A percentile compares a stretch with the other conserved stretches of the same genome.
These are phyloP conservation scores for Schwanniomyces etchellsii DNA, from an alignment of 1,139 yeast species.

Conservation along the genomic window DNA sequence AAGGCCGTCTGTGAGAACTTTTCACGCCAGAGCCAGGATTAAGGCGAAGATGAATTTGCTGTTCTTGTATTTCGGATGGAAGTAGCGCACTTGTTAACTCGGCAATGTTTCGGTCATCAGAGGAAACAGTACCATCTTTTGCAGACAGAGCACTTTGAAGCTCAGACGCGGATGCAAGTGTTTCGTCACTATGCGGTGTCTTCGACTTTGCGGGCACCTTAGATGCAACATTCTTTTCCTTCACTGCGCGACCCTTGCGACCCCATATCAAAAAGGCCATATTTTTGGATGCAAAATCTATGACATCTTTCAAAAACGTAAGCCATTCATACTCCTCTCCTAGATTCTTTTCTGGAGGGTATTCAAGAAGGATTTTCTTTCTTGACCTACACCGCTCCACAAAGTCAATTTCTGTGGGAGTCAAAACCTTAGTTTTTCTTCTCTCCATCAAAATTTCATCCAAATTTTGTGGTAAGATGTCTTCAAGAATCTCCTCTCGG, in stretches of 20 bases:
- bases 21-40: constrained; percentile 24
- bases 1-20: constrained; percentile 51
- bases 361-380: constrained; percentile 52
- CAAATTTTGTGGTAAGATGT: constrained; percentile 66
- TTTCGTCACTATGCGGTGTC: constrained; percentile 3
- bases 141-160: neutral
- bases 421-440: constrained; percentile 27
- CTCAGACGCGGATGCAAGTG: too few relatives aligned
- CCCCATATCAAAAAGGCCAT: constrained; percentile 73
- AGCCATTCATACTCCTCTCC: constrained; percentile 30
- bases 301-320: constrained; percentile 49
- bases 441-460: constrained; percentile 33
- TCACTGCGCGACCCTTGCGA: constrained; percentile 37
- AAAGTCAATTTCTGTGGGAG: constrained; percentile 72
- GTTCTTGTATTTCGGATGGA: constrained; percentile 45
- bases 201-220: constrained; percentile 3
- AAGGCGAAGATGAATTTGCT: constrained; percentile 35
- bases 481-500: constrained; percentile 65
- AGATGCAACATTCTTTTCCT: constrained; percentile 7
- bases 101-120: neutral
- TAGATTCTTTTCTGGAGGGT: constrained; percentile 37
- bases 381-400: constrained; percentile 65
- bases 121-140: constrained; percentile 1
- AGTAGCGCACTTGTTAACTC: constrained; percentile 26
- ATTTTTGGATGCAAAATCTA: constrained; percentile 74